These are phyloP conservation scores for Lumnitzera racemosa DNA, from an alignment of 345 rosid species.

Conservation along the genomic window DNA sequence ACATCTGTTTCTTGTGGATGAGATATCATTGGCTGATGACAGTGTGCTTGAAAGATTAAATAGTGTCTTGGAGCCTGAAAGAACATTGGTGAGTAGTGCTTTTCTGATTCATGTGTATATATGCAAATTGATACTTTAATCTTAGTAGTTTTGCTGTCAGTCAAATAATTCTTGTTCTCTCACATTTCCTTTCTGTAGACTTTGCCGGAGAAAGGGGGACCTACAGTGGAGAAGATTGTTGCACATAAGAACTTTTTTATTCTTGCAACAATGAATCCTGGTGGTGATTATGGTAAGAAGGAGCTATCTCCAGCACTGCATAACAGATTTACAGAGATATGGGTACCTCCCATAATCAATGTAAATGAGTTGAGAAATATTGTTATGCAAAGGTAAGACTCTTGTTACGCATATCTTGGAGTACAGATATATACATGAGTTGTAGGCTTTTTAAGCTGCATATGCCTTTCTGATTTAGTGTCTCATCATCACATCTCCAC, in stretches of 20 bases:
- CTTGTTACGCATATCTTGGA: no score
- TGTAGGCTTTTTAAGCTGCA: constrained; percentile 2
- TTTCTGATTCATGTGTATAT: no score
- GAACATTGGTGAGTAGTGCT: constrained; percentile 32
- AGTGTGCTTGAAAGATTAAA: constrained; percentile 89
- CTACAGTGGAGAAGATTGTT: constrained; percentile 57
- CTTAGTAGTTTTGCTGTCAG: not conserved
- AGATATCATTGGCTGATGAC: constrained; percentile 98
- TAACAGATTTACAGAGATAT: constrained; percentile 94
- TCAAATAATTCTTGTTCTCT: not conserved
- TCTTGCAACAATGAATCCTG: constrained; percentile 98
- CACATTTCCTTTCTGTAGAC: constrained; percentile 36
- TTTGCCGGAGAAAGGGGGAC: constrained; percentile 94
- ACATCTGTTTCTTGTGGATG: constrained; percentile 81
- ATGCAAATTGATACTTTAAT: not conserved
- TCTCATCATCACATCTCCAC: not conserved
- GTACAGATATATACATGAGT: no score
- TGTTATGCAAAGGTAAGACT: constrained; percentile 47
- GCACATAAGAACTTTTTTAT: constrained; percentile 69
- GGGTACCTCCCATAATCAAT: constrained; percentile 80
- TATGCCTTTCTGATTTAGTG: not conserved
- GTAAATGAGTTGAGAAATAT: constrained; percentile 65
- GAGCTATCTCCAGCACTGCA: constrained; percentile 97
- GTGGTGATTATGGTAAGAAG: constrained; percentile 98
- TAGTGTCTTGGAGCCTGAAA: constrained; percentile 89